Evolutionary conservation across 805 yeast species (phyloP), one percentile per base, ranked within the genome.

Genomic region (Candida palmyrensis): DNA sequence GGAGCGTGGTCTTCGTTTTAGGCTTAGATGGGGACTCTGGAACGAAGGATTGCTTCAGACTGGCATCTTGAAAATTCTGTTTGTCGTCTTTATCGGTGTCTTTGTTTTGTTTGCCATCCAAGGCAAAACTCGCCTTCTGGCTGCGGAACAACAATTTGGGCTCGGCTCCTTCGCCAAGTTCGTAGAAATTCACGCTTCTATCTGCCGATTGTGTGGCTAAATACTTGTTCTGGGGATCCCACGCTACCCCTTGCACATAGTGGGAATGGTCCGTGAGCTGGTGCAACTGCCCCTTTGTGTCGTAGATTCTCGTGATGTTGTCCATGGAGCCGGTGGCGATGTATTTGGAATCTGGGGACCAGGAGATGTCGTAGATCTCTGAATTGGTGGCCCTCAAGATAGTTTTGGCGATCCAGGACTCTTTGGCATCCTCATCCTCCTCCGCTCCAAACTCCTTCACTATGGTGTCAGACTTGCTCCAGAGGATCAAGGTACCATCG

Each of bases 281-380:
- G 18, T 66, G 55, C 1, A 82, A 62, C 43, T 77, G 72, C 19
- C 64, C 61, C 25, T 24, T 24, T 4, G 73, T 75, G 40, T 72
- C 71, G 47, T 79, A 86, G 0, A 90, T 68, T 29, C 95, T 66
- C 8, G 88, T 74, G 6, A 77, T 68, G 47, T 87, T 86, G 57
- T 92, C 97, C 86, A 90, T 87, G 11, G 95, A 80, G 1, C 96
- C 97, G 5, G 92, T 77, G n/a, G 84, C 77, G 18, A 92, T 66
- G 49, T 72, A 82, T 37, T 65, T 68, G 1, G 82, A 77, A 48
- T 83, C 83, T 0, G 97, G 96, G 2, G 95, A 83, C 98, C 98
- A 92, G 14, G 85, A 75, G 3, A 92, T 55, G 53, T 92, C 98
- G 56, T 90, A 89, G 24, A 92, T 79, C 55, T 92, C 98, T 24